Conservation (phyloP, 2,329 filamentous ascomycete genomes). For the Clarireedia monteithiana region DNA sequence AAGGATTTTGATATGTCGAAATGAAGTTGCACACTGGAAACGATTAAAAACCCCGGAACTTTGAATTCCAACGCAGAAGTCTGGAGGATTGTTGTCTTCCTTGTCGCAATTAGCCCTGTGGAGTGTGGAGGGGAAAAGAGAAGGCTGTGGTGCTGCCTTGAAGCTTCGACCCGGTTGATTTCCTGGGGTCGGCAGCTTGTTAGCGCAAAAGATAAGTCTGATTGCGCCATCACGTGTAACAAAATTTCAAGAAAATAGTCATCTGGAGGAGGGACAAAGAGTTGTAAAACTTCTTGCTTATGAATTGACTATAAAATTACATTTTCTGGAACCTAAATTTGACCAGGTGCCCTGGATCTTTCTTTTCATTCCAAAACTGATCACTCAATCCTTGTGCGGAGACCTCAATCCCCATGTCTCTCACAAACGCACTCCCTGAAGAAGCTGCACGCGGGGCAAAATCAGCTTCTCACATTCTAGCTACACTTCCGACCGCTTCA, state of each 20-base stretch:
- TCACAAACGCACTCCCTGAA: conserved; percentile 75
- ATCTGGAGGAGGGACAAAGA: background rate
- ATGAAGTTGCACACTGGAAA: too few species aligned
- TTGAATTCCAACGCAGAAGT: too few species aligned
- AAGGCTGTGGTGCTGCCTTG: conserved; percentile 5
- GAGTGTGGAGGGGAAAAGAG: background rate
- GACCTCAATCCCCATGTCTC: conserved; percentile 57
- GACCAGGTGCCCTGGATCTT: too few species aligned
- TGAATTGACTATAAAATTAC: background rate
- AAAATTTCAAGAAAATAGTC: background rate
- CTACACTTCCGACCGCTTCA: conserved; percentile 64
- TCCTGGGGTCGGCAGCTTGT: background rate
- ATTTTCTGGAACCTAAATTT: too few species aligned
- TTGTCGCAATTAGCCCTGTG: background rate
- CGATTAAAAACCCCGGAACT: too few species aligned
- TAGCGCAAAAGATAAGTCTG: background rate
- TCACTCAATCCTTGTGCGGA: background rate
- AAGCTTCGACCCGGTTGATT: background rate
- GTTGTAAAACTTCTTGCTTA: background rate
- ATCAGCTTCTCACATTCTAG: conserved; percentile 72
- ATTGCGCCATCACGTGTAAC: background rate
- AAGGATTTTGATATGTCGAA: too few species aligned
- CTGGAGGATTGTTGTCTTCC: background rate
- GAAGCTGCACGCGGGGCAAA: conserved; percentile 75
- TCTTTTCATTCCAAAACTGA: too few species aligned